Base-by-base conservation (phyloP, 352 stramenopile genomes). In the Elongisporangium senticosum region DNA sequence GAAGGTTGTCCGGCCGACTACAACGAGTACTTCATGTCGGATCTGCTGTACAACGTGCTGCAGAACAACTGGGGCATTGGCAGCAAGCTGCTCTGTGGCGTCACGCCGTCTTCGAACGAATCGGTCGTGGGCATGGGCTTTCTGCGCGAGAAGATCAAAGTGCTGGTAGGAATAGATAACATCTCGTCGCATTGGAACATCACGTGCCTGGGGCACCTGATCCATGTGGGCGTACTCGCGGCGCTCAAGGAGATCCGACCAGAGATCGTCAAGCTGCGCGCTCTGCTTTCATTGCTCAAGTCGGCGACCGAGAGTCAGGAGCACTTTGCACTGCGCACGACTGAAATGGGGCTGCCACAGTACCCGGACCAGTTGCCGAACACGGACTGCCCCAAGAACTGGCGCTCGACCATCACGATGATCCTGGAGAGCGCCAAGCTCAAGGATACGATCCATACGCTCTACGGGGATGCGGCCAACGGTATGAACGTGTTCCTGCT, bases 31-130 rank as follows among this genome's bases (percentile, higher is more conserved):
- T 89, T 89, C 58, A 75, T 91, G 65, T 86, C 81, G 55, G 81
- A 91, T 53, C 64, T 91, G 66, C 65, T 91, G 23, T 91, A 86
- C 69, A 88, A 86, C 59, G 75, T 91, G 54, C 68, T 91, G 56
- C 81, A 91, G 61, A 86, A 83, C 58, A 89, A 87, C 49, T 91
- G 81, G 81, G 79, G 77, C 15, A 71, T 89, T 33, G 79, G 77
- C 51, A 88, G 68, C 59, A 89, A 87, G 56, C 55, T 91, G 54
- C 64, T 91, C 6, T 91, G 81, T 20, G 81, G 81, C 13, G 81
- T 91, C 24, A 89, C 76, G 21, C 81, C 81, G 13, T 73, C 69
- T 47, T 71, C 75, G 24, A 84, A 74, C 55, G 79, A 91, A 55
- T 79, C 75, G 8, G 74, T 69, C 8, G 72, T 91, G 15, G 81